phyloP scores from a whole-genome alignment of 208 protist species.

The Crithidia fasciculata region DNA sequence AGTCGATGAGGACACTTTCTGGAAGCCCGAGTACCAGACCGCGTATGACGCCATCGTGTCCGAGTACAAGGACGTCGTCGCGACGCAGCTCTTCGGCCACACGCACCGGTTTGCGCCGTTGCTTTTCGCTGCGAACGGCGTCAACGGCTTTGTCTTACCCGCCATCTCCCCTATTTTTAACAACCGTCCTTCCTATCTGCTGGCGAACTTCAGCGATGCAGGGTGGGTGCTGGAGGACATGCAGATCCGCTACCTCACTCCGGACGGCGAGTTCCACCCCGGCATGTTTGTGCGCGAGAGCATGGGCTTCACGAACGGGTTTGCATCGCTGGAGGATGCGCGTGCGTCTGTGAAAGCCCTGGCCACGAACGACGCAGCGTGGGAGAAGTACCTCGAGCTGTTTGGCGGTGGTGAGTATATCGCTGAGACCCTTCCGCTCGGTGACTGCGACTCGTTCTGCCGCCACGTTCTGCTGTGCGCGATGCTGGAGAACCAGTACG shows the following conservation, averaged over 20 bases:
- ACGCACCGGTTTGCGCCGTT: slow-evolving; percentile 67
- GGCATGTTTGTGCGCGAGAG: slow-evolving; percentile 37
- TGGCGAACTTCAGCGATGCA: slow-evolving; percentile 46
- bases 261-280: slow-evolving; percentile 36
- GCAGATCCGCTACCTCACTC: slow-evolving; percentile 50
- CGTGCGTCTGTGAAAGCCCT: background rate
- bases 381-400: background rate
- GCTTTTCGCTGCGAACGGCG: slow-evolving; percentile 24
- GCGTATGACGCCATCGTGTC: slow-evolving; percentile 58
- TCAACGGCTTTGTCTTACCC: slow-evolving; percentile 56
- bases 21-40: slow-evolving; percentile 65
- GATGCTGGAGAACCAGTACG: background rate
- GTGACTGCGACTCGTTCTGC: background rate
- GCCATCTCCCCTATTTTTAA: slow-evolving; percentile 66
- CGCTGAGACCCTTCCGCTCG: background rate
- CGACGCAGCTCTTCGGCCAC: slow-evolving; percentile 78
- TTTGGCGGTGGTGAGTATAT: background rate
- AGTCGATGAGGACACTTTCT: slow-evolving; percentile 59
- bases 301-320: slow-evolving; percentile 34
- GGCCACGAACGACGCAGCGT: background rate
- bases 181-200: slow-evolving; percentile 73
- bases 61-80: slow-evolving; percentile 47
- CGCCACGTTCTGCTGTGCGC: background rate
- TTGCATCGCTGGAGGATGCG: slow-evolving; percentile 30
- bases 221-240: slow-evolving; percentile 44